Evolutionary conservation across 805 yeast genomes (phyloP).

Genomic region (Ogataea wickerhamii): DNA sequence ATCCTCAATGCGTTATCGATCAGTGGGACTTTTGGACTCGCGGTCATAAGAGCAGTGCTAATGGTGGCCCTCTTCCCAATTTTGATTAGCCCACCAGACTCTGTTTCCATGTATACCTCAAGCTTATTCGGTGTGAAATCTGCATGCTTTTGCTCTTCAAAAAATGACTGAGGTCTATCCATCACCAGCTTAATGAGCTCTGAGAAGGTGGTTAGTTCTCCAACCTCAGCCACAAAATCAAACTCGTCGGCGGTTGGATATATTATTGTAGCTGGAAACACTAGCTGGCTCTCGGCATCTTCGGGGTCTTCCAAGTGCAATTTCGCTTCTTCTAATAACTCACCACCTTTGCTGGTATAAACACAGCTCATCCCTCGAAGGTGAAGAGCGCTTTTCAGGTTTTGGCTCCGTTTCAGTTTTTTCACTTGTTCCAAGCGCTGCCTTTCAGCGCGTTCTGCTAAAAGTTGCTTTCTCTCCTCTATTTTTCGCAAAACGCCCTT

Average conservation of each 20-base stretch:
- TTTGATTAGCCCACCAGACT: conserved; percentile 78
- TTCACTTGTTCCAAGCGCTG: conserved; percentile 37
- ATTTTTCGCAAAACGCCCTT: conserved; percentile 42
- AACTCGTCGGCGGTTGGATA: conserved; percentile 84
- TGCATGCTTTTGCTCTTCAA: conserved; percentile 55
- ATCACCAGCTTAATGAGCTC: conserved; percentile 60
- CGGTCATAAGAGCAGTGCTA: conserved; percentile 58
- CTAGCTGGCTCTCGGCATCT: conserved; percentile 72
- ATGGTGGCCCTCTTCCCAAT: conserved; percentile 74
- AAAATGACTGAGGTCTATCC: conserved; percentile 68
- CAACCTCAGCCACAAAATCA: conserved; percentile 71
- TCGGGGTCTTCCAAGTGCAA: conserved; percentile 57
- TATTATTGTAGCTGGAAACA: conserved; percentile 75
- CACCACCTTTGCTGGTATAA: conserved; percentile 52
- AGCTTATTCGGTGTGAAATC: conserved; percentile 58
- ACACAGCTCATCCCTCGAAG: conserved; percentile 54
- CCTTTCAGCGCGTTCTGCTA: conserved; percentile 27
- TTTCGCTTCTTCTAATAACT: conserved; percentile 48
- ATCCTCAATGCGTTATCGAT: conserved; percentile 71
- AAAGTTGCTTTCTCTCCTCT: conserved; percentile 23
- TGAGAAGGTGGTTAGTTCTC: conserved; percentile 65
- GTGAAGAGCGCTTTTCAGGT: conserved; percentile 56
- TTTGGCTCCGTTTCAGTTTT: conserved; percentile 38
- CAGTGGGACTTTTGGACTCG: conserved; percentile 65
- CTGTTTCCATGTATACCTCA: conserved; percentile 79